Evolutionary conservation across 1,139 yeast genomes (phyloP).

Genomic region (Arxiozyma bovina): DNA sequence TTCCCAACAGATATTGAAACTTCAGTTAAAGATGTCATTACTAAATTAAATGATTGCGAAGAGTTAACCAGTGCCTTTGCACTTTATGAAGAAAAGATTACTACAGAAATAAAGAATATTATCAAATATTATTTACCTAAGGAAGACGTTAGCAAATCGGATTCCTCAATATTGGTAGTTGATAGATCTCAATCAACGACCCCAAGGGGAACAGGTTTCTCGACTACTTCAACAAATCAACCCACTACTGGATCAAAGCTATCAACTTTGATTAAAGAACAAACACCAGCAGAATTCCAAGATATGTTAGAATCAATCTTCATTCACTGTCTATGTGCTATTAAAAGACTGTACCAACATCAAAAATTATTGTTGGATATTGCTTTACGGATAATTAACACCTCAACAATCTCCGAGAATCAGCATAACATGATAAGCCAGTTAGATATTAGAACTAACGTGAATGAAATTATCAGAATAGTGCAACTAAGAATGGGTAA

Average conservation of each 20-base stretch:
- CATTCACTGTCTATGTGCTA: constrained; percentile 57
- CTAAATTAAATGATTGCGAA: constrained; percentile 54
- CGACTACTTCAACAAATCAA: constrained; percentile 6
- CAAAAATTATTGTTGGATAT: constrained; percentile 71
- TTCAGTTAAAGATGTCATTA: constrained; percentile 40
- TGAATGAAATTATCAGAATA: constrained; percentile 56
- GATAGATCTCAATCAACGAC: constrained; percentile 3
- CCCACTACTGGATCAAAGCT: constrained; percentile 32
- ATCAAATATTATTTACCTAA: constrained; percentile 58
- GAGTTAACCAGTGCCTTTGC: constrained; percentile 57
- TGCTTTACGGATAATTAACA: constrained; percentile 47
- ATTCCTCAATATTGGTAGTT: constrained; percentile 5
- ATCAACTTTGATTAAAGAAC: constrained; percentile 49
- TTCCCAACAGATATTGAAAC: constrained; percentile 20
- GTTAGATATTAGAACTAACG: constrained; percentile 51
- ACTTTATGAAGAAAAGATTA: constrained; percentile 57
- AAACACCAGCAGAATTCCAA: constrained; percentile 69
- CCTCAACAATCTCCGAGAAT: constrained; percentile 22
- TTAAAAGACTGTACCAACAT: constrained; percentile 66
- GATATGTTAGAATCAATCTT: constrained; percentile 56
- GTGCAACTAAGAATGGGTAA: constrained; percentile 74
- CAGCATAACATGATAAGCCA: constrained; percentile 41
- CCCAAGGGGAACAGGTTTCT: background rate
- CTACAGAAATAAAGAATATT: constrained; percentile 62
- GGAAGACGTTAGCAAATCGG: constrained; percentile 8